Evolutionary conservation across 2,329 filamentous ascomycete genomes (phyloP).

Genomic region (Pezicula carpinea): DNA sequence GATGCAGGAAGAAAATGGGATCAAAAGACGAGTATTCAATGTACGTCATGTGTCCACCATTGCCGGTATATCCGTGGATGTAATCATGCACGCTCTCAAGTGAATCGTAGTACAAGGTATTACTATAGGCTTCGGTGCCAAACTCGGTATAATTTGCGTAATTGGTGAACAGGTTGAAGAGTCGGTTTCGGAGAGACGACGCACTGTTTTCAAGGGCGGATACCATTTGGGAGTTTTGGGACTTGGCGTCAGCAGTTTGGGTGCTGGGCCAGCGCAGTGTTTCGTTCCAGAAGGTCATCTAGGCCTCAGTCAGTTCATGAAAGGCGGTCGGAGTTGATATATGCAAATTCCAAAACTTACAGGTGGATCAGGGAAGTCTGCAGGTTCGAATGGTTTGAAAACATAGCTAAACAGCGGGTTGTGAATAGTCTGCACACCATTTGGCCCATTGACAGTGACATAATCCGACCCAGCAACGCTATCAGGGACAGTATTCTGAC

Average conservation of each 20-base stretch:
- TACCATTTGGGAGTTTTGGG: slow-evolving; percentile 55
- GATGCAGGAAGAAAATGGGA: slow-evolving; percentile 45
- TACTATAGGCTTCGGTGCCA: slow-evolving; percentile 60
- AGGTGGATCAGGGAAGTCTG: slow-evolving; percentile 53
- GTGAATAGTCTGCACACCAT: slow-evolving; percentile 31
- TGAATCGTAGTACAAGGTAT: slow-evolving; percentile 50
- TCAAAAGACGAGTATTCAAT: slow-evolving; percentile 42
- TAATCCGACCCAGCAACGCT: slow-evolving; percentile 40
- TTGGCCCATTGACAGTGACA: slow-evolving; percentile 51
- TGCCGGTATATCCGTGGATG: slow-evolving; percentile 54
- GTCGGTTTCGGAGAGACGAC: slow-evolving; percentile 52
- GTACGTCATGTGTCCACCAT: slow-evolving; percentile 46
- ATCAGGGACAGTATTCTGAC: slow-evolving; percentile 42
- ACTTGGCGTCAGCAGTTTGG: slow-evolving; percentile 38
- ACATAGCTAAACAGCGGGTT: slow-evolving; percentile 51
- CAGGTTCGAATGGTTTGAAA: slow-evolving; percentile 38
- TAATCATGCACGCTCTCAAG: slow-evolving; percentile 61
- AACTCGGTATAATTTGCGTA: slow-evolving; percentile 66
- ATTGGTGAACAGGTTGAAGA: slow-evolving; percentile 63
- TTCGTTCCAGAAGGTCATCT: slow-evolving; percentile 56
- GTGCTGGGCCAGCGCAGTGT: slow-evolving; percentile 52
- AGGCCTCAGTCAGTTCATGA: not conserved
- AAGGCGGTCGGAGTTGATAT: not conserved
- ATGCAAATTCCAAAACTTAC: slow-evolving; percentile 37
- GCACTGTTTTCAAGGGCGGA: slow-evolving; percentile 47